phyloP scores from a whole-genome alignment of 108 stramenopile genomes.

The Stephanodiscus triporus region DNA sequence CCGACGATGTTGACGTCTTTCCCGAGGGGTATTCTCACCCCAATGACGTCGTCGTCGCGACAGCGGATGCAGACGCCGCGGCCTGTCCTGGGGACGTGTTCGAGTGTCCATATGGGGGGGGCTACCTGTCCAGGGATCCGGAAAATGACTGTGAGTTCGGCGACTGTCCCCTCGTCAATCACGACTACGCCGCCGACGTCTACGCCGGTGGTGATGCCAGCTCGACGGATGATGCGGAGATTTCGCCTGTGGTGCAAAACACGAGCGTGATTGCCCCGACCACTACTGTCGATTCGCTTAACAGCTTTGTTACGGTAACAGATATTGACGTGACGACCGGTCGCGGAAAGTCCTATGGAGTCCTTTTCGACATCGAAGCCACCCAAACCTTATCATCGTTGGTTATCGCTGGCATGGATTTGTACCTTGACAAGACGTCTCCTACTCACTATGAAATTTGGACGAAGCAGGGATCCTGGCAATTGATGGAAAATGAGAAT shows the following conservation, averaged over 20 bases:
- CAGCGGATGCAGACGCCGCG: not conserved
- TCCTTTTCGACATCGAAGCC: slow-evolving; percentile 4
- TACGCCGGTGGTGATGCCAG: not conserved
- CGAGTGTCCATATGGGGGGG: too few relatives aligned
- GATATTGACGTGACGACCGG: not conserved
- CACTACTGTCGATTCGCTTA: not conserved
- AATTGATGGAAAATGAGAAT: not conserved
- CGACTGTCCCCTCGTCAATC: too few relatives aligned
- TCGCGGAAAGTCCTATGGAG: slow-evolving; percentile 4
- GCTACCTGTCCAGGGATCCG: too few relatives aligned
- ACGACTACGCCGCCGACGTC: too few relatives aligned
- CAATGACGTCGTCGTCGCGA: not conserved
- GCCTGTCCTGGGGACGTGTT: too few relatives aligned
- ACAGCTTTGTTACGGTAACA: slow-evolving; percentile 4
- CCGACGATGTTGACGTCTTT: slow-evolving; percentile 2
- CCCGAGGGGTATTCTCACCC: not conserved
- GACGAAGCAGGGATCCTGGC: slow-evolving; percentile 14
- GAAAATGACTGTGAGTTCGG: too few relatives aligned
- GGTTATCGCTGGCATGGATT: slow-evolving; percentile 8
- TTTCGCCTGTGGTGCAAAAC: not conserved
- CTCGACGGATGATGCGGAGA: not conserved
- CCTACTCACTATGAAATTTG: slow-evolving; percentile 13
- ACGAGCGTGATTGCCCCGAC: not conserved
- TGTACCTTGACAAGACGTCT: slow-evolving; percentile 10
- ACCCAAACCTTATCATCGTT: not conserved